Evolutionary conservation across 83 land plant species (phyloP).

Genomic region (Diphasiastrum complanatum): DNA sequence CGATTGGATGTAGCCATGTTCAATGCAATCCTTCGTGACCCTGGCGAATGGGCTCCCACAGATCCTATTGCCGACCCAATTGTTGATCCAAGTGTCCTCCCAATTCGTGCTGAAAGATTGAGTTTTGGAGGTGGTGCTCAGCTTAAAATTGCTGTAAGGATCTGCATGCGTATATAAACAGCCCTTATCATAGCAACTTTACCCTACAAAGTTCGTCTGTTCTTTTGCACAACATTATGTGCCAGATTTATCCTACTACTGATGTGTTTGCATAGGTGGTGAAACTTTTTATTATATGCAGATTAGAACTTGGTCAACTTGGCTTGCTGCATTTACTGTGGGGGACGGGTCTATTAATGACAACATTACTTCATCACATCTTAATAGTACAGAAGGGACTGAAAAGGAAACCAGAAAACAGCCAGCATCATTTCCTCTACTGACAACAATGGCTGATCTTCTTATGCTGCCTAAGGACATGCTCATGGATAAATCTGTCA

Average conservation of each 20-base stretch:
- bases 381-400: slow-evolving; percentile 5
- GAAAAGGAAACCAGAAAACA: slow-evolving; percentile 21
- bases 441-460: slow-evolving; percentile 23
- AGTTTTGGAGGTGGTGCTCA: slow-evolving; percentile 98
- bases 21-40: slow-evolving; percentile 88
- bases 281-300: slow-evolving; percentile 22
- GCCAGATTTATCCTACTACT: not conserved
- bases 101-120: slow-evolving; percentile 73
- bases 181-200: not conserved
- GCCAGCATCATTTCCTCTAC: slow-evolving; percentile 12
- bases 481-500: slow-evolving; percentile 29
- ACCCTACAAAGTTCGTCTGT: not conserved
- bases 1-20: slow-evolving; percentile 97
- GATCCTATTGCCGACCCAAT: slow-evolving; percentile 98
- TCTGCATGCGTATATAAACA: too few species aligned
- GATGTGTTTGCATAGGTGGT: not conserved
- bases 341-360: slow-evolving; percentile 7
- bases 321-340: slow-evolving; percentile 23
- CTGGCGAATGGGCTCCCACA: slow-evolving; percentile 73
- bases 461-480: slow-evolving; percentile 33
- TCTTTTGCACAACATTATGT: not conserved
- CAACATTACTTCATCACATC: not conserved
- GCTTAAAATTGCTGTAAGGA: slow-evolving; percentile 78
- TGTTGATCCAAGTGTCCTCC: slow-evolving; percentile 69
- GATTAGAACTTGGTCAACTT: slow-evolving; percentile 80